Evolutionary conservation across 768 basidiomycete species (phyloP), one percentile per base, ranked within the genome.

Genomic region (Lactarius hatsudake): DNA sequence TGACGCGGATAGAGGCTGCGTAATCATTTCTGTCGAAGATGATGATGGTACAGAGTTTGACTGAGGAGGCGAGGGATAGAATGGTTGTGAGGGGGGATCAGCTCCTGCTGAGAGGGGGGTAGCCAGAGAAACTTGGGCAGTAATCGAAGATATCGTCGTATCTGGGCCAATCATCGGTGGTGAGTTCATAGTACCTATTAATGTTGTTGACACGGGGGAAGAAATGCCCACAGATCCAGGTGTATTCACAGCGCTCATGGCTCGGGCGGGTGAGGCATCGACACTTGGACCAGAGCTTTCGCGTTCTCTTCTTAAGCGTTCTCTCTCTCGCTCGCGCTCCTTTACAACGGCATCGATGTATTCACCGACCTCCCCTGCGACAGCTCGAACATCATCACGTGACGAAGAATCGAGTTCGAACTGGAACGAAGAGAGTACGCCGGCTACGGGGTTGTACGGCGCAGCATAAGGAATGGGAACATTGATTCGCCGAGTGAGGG

Each of bases 291-390:
- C 73, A 30, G 75, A 80, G 43, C 77, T 80, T 72, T 91, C 88
- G 23, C 88, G 79, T 74, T 89, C 90, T 57, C 83, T 79, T 71
- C 86, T 86, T 57, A 91, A 81, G 32, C 90, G 81, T 70, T 93
- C 91, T 7, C 90, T 81, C 74, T 94, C 92, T 64, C 81, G 81
- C 67, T 94, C 93, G 20, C 93, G 81, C 71, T 94, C 93, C 69
- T 84, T 85, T 4, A 86, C 87, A 6, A 93, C 83, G 10, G 84
- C 83, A 64, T 94, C 93, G 7, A 94, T 89, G 71, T 90, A 93
- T 2, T 79, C 79, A 36, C 86, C 84, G 20, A 90, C 83, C 73
- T 90, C 86, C 2, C 78, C 73, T 2, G 88, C 89, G 7, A 88
- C 81, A 6, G 76, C 78, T 23, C 80, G 79, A 13, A 89, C 76